Evolutionary conservation across 1,139 yeast species (phyloP), one percentile per base, ranked within the genome.

Genomic region (Candida sp.): DNA sequence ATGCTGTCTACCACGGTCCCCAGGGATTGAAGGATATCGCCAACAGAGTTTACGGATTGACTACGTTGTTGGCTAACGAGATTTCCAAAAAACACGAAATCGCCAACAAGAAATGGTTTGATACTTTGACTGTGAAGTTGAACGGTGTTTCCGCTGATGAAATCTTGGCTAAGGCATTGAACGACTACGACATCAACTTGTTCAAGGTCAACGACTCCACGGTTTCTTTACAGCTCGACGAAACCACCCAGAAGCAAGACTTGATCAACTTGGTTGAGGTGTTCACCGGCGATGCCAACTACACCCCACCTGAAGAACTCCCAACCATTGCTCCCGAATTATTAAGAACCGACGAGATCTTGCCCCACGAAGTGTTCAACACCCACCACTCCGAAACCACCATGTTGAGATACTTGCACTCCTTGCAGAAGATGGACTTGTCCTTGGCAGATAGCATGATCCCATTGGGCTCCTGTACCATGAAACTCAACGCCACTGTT

Each of bases 381-480:
- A 74, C 83, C 34, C 87, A 94, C 70, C 98, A 91, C 67, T 88
- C 97, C 3, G 99, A 94, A 73, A 94, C 99, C 30, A 86, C 97
- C 52, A 87, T 94, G 88, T 81, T 94, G 61, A 84, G 99, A 68
- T 94, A 94, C 73, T 77, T 94, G 63, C 96, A 91, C 67, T 81
- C 83, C 57, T 78, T 94, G 54, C 98, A 94, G 73, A 77, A 86
- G 54, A 91, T 89, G 72, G 99, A 94, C 73, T 78, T 94, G 58
- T 93, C 98, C 0, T 79, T 94, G 56, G 97, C 98, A 27, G 90
- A 92, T 67, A 90, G 98, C 11, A 94, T 94, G 99, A 94, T 94
- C 57, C 96, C 98, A 40, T 81, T 94, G 58, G 99, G 99, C 33
- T 91, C 97, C 7, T 94, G 99, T 77, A 94, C 99, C 34, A 94